phyloP scores from a whole-genome alignment of 805 yeast species.

The Barnettozyma sp. region DNA sequence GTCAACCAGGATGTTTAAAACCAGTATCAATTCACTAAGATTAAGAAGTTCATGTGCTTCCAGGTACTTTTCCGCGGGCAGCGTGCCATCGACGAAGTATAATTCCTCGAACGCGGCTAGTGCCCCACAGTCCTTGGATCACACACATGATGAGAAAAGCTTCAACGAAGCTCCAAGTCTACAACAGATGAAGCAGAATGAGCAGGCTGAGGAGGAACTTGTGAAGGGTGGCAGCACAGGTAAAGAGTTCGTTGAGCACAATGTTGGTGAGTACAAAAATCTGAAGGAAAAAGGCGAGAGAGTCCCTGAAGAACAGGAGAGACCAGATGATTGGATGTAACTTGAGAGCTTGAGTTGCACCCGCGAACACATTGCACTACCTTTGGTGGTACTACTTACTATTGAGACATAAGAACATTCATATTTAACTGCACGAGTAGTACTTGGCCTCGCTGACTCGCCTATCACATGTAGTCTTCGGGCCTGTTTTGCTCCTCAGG shows the following conservation, averaged over 20 bases:
- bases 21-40: neutral
- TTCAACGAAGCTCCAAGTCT: conserved; percentile 5
- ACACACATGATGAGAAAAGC: conserved; percentile 1
- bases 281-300: conserved; percentile 21
- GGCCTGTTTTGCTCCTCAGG: conserved; percentile 23
- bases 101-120: conserved; percentile 3
- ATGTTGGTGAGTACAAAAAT: conserved; percentile 14
- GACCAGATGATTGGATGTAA: conserved; percentile 25
- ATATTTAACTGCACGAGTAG: neutral
- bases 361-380: too few relatives aligned
- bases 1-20: too few relatives aligned
- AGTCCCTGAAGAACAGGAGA: conserved; percentile 20
- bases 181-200: conserved; percentile 3
- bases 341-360: neutral
- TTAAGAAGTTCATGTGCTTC: too few relatives aligned
- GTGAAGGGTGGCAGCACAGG: neutral
- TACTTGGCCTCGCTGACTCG: neutral
- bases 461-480: conserved; percentile 21
- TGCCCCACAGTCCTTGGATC: conserved; percentile 1
- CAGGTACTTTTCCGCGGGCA: too few relatives aligned
- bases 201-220: neutral
- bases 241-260: conserved; percentile 3
- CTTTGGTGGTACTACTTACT: neutral
- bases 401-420: neutral
- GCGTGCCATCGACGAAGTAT: too few relatives aligned